Percentiles rank a stretch among this genome's conserved stretches.
Conservation (phyloP, 768 basidiomycete genomes). For the Lyophyllum decastes region DNA sequence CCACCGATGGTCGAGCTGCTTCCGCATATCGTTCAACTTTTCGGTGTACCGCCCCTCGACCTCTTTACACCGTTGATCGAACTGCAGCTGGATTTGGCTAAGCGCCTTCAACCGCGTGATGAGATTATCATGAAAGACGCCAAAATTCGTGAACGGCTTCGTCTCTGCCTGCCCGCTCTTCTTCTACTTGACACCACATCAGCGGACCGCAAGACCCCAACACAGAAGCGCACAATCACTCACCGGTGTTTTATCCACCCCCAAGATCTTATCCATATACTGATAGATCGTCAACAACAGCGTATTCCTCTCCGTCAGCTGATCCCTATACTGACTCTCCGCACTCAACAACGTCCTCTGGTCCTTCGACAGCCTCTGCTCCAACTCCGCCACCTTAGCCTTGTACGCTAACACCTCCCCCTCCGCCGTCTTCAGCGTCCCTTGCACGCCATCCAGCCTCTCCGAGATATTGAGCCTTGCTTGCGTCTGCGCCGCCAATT, state of each 20-base stretch:
- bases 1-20: constrained; percentile 87
- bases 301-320: constrained; percentile 91
- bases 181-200: constrained; percentile 46
- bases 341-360: constrained; percentile 69
- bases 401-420: constrained; percentile 62
- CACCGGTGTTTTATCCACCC: constrained; percentile 84
- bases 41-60: constrained; percentile 73
- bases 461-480: constrained; percentile 84
- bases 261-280: constrained; percentile 92
- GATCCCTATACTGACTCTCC: constrained; percentile 86
- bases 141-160: constrained; percentile 92
- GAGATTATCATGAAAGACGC: constrained; percentile 93
- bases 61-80: constrained; percentile 84
- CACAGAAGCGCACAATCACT: constrained; percentile 30
- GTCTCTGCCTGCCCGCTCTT: constrained; percentile 78
- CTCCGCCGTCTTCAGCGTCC: constrained; percentile 65
- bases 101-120: constrained; percentile 84
- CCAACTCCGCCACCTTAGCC: constrained; percentile 69
- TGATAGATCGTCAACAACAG: constrained; percentile 91
- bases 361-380: constrained; percentile 79
- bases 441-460: constrained; percentile 78
- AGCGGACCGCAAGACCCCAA: background rate
- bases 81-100: constrained; percentile 81
- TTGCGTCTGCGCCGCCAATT: constrained; percentile 85
- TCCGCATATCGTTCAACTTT: constrained; percentile 75